phyloP scores from a whole-genome alignment of 176 grass and related monocot genomes.

The Musa beccarii region DNA sequence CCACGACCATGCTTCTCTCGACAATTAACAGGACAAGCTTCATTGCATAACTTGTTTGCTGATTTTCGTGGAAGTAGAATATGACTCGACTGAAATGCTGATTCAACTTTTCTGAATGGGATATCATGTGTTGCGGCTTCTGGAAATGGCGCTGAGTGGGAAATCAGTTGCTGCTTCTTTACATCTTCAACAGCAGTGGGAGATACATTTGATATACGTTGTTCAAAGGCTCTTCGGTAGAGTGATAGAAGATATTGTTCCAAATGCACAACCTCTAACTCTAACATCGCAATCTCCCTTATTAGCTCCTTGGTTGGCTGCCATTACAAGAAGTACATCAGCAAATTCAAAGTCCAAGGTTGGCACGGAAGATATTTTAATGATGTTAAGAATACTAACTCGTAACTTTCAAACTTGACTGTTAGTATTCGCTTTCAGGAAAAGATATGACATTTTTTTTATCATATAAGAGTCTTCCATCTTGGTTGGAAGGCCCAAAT shows the following conservation, averaged over 20 bases:
- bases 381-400: no score
- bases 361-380: no score
- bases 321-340: constrained; percentile 5
- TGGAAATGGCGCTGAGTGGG: no score
- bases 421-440: no score
- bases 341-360: no score
- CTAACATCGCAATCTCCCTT: constrained; percentile 79
- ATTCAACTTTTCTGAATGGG: constrained; percentile 34
- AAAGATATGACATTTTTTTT: no score
- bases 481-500: no score
- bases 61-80: constrained; percentile 43
- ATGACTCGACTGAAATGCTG: constrained; percentile 31
- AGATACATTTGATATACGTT: constrained; percentile 31
- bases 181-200: constrained; percentile 16
- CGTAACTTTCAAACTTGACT: no score
- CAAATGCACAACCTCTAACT: constrained; percentile 92
- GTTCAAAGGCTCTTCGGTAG: constrained; percentile 69
- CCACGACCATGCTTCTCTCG: constrained; percentile 29
- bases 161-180: no score
- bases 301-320: constrained; percentile 78
- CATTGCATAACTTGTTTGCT: constrained; percentile 3
- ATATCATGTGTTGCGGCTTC: constrained; percentile 21
- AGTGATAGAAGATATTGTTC: constrained; percentile 74
- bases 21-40: no score
- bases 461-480: no score